A percentile compares a stretch with the other conserved stretches of the same genome.
These are phyloP conservation scores for Colletotrichum sp. DNA, from an alignment of 2,329 filamentous ascomycete genomes.

Conservation along the genomic window DNA sequence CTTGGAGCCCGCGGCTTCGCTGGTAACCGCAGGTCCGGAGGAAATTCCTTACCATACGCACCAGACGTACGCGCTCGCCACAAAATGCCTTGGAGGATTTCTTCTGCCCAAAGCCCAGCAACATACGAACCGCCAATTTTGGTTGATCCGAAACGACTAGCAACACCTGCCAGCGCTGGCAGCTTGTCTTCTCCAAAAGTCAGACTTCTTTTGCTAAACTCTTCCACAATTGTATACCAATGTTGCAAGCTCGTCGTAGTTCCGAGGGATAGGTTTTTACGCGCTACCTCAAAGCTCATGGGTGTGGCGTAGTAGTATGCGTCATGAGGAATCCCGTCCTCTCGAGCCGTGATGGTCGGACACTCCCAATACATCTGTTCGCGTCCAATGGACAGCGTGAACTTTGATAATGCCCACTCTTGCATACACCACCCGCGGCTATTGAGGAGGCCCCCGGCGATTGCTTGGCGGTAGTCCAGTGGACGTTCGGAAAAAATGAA, in stretches of 20 bases:
- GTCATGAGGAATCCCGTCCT: not conserved
- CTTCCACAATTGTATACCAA: not conserved
- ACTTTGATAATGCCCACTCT: not conserved
- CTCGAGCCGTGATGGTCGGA: not conserved
- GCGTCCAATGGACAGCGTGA: not conserved
- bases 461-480: not conserved
- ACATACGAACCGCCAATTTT: not conserved
- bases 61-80: not conserved
- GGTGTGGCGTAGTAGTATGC: not conserved
- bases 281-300: fast-evolving
- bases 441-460: not conserved
- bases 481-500: fast-evolving
- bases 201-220: not conserved
- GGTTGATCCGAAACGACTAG: not conserved
- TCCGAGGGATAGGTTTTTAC: fast-evolving
- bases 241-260: not conserved
- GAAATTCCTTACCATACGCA: too few relatives aligned
- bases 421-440: not conserved
- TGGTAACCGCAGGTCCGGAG: not conserved
- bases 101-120: not conserved
- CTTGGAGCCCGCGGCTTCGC: not conserved
- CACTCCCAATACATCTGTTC: conserved; percentile 24
- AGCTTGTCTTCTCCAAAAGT: not conserved
- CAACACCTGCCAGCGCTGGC: not conserved
- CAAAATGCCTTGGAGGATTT: not conserved